Evolutionary conservation across 805 yeast species (phyloP).

Genomic region (Saccharomycopsis sp.): DNA sequence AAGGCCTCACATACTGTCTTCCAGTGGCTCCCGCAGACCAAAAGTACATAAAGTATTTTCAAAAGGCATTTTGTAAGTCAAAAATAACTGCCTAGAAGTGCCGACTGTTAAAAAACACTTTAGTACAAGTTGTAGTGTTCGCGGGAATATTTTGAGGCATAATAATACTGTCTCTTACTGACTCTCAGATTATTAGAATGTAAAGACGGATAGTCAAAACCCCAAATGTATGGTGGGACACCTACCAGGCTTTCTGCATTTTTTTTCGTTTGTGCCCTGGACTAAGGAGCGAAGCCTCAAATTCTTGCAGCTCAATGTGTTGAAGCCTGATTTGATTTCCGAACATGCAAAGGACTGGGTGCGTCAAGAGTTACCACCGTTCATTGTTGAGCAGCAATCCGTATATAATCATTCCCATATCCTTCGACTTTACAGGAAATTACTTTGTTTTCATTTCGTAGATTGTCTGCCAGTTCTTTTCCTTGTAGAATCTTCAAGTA

Average conservation of each 20-base stretch:
- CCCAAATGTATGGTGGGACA: not conserved
- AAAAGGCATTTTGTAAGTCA: not conserved
- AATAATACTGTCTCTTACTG: not conserved
- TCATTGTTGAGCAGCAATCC: not conserved
- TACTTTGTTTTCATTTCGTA: not conserved
- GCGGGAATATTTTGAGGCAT: too few relatives aligned
- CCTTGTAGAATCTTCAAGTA: not conserved
- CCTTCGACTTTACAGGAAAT: not conserved
- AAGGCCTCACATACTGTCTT: not conserved
- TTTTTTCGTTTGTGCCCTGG: slow-evolving; percentile 1
- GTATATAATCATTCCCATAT: not conserved
- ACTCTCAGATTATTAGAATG: not conserved
- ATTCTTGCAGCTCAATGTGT: not conserved
- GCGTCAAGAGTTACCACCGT: not conserved
- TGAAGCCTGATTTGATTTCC: not conserved
- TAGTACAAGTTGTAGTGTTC: too few relatives aligned
- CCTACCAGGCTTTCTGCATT: not conserved
- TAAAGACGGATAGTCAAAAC: not conserved
- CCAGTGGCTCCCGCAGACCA: not conserved
- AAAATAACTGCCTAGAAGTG: not conserved
- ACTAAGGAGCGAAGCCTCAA: not conserved
- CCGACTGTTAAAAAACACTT: not conserved
- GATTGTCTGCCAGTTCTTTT: too few relatives aligned
- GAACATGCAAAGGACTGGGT: not conserved
- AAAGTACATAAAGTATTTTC: not conserved